Conservation (phyloP, 1,284 basidiomycete species). For the Grifola frondosa region DNA sequence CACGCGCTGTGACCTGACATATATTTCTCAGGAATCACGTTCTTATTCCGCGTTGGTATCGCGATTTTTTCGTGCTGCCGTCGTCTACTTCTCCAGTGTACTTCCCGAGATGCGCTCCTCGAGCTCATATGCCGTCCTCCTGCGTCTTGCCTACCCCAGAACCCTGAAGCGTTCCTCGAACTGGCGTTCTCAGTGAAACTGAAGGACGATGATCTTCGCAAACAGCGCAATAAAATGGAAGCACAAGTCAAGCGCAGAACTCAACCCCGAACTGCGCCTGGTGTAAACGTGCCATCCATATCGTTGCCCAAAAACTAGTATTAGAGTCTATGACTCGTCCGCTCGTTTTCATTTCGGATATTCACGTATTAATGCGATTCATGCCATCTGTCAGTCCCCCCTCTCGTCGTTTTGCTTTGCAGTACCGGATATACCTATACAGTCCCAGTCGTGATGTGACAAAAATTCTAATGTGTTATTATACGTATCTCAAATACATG, state of each 20-base stretch:
- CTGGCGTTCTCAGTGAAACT: conserved; percentile 66
- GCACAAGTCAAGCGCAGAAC: conserved; percentile 61
- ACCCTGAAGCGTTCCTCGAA: conserved; percentile 63
- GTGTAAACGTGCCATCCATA: conserved; percentile 17
- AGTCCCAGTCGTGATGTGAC: no score
- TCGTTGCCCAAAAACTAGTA: conserved; percentile 23
- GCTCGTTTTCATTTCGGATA: no score
- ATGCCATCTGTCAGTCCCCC: no score
- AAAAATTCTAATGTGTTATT: no score
- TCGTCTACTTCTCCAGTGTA: conserved; percentile 53
- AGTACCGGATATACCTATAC: no score
- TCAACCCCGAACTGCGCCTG: conserved; percentile 34
- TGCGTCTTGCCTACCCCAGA: conserved; percentile 49
- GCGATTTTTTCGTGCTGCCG: conserved; percentile 71
- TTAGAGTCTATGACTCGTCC: no score
- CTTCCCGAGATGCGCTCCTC: conserved; percentile 50
- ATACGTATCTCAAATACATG: no score
- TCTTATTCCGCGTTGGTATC: conserved; percentile 79
- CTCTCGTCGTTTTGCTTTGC: no score
- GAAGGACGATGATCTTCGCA: conserved; percentile 81
- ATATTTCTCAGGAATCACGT: conserved; percentile 61
- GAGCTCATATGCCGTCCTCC: conserved; percentile 53
- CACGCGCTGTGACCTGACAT: background rate
- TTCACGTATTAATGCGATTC: no score
- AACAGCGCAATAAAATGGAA: conserved; percentile 73